Percentiles rank a stretch among this genome's conserved stretches.
These are phyloP conservation scores for Colletotrichum cuscutae DNA, from an alignment of 2,329 filamentous ascomycete genomes.

Conservation along the genomic window DNA sequence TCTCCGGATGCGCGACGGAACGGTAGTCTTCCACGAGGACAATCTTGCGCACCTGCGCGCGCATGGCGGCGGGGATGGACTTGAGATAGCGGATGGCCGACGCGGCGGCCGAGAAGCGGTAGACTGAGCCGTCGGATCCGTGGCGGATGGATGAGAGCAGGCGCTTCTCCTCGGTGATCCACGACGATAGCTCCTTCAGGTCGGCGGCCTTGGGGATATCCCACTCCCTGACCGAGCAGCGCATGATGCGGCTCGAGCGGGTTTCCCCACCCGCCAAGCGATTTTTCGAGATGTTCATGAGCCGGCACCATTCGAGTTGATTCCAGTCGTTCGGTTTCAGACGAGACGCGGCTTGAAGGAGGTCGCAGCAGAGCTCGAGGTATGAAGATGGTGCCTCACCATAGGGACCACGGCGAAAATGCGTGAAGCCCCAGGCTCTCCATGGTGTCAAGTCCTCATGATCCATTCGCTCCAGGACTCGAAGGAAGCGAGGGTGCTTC, in stretches of 20 bases:
- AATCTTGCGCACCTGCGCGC: background rate
- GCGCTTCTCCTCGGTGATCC: background rate
- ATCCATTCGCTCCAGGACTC: background rate
- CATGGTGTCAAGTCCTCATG: no score
- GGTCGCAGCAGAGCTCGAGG: background rate
- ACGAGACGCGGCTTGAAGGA: background rate
- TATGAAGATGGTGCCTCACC: background rate
- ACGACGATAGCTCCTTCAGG: background rate
- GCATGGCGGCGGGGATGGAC: background rate
- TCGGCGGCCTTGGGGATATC: background rate
- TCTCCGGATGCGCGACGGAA: background rate
- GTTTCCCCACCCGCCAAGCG: no score
- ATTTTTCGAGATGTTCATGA: no score
- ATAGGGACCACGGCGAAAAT: background rate
- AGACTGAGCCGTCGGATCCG: no score
- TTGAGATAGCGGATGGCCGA: background rate
- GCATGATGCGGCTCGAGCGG: no score
- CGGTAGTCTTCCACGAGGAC: background rate
- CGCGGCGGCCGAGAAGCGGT: slow-evolving; percentile 13
- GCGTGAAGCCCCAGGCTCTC: no score
- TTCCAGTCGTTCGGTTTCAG: background rate
- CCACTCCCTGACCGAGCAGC: no score
- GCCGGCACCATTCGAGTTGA: background rate
- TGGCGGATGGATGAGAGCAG: background rate
- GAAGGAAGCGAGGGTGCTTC: background rate